phyloP scores from a whole-genome alignment of 805 yeast genomes.

The Cyberlindnera nakhonratchasimensis region DNA sequence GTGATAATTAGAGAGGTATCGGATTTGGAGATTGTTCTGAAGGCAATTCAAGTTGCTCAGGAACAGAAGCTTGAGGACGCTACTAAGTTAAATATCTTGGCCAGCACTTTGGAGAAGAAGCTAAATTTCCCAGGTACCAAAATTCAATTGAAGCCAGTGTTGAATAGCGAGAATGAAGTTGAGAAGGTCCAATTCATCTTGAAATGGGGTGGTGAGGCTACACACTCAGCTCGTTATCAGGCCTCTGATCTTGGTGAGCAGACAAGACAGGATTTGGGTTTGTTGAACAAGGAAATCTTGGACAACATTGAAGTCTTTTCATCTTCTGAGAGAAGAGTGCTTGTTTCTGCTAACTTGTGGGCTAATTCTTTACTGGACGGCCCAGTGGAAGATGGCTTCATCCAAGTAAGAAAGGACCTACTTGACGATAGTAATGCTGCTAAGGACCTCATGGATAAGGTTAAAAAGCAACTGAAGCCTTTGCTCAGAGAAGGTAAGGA shows the following conservation, averaged over 20 bases:
- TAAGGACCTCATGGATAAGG: conserved; percentile 95
- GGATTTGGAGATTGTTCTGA: conserved; percentile 80
- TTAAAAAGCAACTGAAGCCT: conserved; percentile 93
- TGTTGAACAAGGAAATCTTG: conserved; percentile 79
- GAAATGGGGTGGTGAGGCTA: conserved; percentile 99
- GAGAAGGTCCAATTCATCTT: conserved; percentile 94
- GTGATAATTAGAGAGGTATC: conserved; percentile 89
- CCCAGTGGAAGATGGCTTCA: conserved; percentile 70
- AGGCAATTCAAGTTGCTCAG: conserved; percentile 79
- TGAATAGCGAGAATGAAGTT: conserved; percentile 63
- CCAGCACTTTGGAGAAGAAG: conserved; percentile 84
- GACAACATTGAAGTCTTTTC: conserved; percentile 85
- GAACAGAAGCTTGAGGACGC: conserved; percentile 77
- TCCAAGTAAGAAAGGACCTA: conserved; percentile 82
- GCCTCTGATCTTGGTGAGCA: conserved; percentile 96
- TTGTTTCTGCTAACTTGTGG: conserved; percentile 87
- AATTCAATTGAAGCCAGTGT: conserved; percentile 88
- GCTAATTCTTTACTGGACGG: conserved; percentile 64
- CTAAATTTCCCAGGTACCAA: conserved; percentile 93
- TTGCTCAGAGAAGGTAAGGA: conserved; percentile 91
- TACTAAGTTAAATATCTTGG: conserved; percentile 69
- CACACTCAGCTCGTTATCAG: conserved; percentile 94
- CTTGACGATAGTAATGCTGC: conserved; percentile 98
- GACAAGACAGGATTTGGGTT: conserved; percentile 83
- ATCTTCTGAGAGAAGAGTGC: conserved; percentile 91